Evolutionary conservation across 208 protist genomes (phyloP).

Genomic region (Acanthamoeba triangularis): DNA sequence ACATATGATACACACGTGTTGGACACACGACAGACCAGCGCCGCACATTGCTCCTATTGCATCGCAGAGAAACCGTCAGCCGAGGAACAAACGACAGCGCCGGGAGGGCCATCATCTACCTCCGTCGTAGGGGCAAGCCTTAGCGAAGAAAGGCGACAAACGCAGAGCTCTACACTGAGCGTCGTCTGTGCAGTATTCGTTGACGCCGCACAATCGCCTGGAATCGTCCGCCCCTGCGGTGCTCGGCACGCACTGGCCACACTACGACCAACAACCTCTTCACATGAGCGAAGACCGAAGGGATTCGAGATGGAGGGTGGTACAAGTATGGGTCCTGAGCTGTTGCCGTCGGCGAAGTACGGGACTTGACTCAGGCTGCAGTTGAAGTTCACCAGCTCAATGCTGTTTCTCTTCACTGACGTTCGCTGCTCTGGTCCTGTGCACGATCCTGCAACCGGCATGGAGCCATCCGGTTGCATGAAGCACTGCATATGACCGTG

Average conservation of each 20-base stretch:
- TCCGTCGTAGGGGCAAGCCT: conserved; percentile 50
- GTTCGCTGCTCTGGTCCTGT: background rate
- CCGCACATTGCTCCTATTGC: conserved; percentile 7
- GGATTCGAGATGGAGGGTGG: background rate
- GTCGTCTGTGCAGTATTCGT: conserved; percentile 51
- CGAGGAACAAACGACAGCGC: background rate
- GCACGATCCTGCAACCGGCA: background rate
- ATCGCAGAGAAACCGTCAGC: background rate
- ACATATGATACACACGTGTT: conserved; percentile 53
- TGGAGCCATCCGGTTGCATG: background rate
- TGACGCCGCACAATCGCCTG: background rate
- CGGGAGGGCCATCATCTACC: background rate
- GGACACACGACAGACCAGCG: conserved; percentile 36
- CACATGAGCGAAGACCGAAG: background rate
- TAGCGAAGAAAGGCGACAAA: background rate
- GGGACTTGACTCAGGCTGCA: background rate
- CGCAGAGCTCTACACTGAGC: background rate
- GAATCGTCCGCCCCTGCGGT: background rate
- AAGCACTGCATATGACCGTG: background rate
- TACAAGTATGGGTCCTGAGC: background rate
- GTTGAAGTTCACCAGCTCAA: conserved; percentile 8
- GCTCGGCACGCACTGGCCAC: conserved; percentile 31
- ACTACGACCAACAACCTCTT: background rate
- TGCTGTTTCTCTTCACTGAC: background rate
- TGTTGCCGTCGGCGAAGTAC: conserved; percentile 32